Conservation (phyloP, 495 filamentous ascomycete genomes). For the Achaetomiella virescens region DNA sequence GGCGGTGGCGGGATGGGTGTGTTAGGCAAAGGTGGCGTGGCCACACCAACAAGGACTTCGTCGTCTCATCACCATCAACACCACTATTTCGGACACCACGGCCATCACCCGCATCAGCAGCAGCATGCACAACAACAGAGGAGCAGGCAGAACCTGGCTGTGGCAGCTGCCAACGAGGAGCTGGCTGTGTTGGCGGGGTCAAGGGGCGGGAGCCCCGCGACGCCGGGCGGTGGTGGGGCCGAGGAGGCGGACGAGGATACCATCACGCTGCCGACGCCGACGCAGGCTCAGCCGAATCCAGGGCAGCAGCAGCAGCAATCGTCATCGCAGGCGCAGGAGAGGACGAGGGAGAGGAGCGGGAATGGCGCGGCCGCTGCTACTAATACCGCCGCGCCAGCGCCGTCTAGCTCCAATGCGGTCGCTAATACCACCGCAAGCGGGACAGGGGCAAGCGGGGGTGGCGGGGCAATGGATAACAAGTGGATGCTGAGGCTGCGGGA, state of each 20-base stretch:
- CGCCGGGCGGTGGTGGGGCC: not conserved
- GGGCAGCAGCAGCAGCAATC: not conserved
- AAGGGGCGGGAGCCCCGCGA: constrained; percentile 9
- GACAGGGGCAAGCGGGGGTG: too few species aligned
- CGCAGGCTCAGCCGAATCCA: not conserved
- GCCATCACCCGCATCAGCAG: not conserved
- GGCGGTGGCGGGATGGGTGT: not conserved
- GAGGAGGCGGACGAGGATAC: constrained; percentile 1
- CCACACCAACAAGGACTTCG: not conserved
- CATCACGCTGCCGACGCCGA: constrained; percentile 1
- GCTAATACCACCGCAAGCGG: not conserved
- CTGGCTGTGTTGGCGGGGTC: constrained; percentile 14
- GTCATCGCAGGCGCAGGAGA: not conserved
- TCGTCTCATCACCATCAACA: not conserved
- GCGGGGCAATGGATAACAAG: constrained; percentile 50
- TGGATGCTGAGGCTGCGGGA: constrained; percentile 83
- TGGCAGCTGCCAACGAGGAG: not conserved
- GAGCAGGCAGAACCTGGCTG: not conserved
- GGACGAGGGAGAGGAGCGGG: not conserved
- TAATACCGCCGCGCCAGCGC: too few species aligned
- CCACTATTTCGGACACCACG: not conserved
- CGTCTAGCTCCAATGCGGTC: not conserved
- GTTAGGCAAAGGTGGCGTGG: not conserved
- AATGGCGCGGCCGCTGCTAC: too few species aligned
- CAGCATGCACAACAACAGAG: not conserved